Evolutionary conservation across 2,329 filamentous ascomycete genomes (phyloP), one percentile per base, ranked within the genome.

Genomic region (Fusarium ramigenum): DNA sequence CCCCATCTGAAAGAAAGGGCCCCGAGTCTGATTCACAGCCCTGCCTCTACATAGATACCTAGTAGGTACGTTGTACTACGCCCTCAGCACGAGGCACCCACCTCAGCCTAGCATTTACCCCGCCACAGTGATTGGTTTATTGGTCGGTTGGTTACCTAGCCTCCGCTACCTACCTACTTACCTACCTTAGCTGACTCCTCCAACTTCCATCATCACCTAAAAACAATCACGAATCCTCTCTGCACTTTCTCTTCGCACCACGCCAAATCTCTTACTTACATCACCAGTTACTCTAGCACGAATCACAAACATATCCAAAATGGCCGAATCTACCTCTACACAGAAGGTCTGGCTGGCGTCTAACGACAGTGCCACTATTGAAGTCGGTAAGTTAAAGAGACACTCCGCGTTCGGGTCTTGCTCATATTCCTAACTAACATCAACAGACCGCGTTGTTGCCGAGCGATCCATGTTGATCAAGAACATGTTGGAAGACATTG

Each of bases 401-500:
- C 62, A 63, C 69, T 65, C 56, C 66, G 16, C n/a, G 67, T 70
- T 70, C 61, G 25, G 23, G 23, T 43, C 44, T 67, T 32, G 44
- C 47, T 64, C 40, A 36, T 53, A 34, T 37, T 66, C 47, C 76
- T 78, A 65, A 78, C 64, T 53, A 50, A 46, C 39, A 40, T 46
- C 34, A 47, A 60, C 70, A 93, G 95, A 97, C 74, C 93, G 94
- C 74, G 87, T 90, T 42, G 93, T 98, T 69, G 94, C 93, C 46
- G 94, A 97, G 87, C 93, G 96, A 75, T 97, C 94, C 7, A 91
- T 98, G 79, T 88, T 99, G 60, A 97, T 99, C 87, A 98, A 97
- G 91, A 97, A 98, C 88, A 92, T 99, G 92, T 89, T 99, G 50
- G 95, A 97, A 81, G 96, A 99, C 85, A 86, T 98, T 53, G 95